Percentiles rank a stretch among this genome's conserved stretches.
Evolutionary conservation across 2,329 filamentous ascomycete species (phyloP).

Genomic region (Calcarisporium arbuscula): DNA sequence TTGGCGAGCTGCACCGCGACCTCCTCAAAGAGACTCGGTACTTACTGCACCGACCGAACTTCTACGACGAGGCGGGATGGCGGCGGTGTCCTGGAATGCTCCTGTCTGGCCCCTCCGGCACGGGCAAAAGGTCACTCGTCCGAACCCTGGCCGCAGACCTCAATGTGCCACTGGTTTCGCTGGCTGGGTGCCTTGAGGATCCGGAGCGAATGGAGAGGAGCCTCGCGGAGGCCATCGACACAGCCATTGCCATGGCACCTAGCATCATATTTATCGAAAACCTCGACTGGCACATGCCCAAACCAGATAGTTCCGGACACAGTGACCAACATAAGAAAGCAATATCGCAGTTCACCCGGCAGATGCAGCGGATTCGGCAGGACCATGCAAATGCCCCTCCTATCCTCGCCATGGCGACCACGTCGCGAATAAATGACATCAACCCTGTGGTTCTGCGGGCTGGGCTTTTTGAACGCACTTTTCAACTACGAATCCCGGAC

Average conservation of each 20-base stretch:
- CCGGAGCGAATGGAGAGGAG: slow-evolving; percentile 32
- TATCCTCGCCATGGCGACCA: slow-evolving; percentile 86
- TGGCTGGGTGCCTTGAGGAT: slow-evolving; percentile 29
- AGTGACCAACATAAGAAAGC: slow-evolving; percentile 88
- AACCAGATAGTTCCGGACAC: slow-evolving; percentile 68
- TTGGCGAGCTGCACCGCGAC: slow-evolving; percentile 17
- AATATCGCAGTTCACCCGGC: slow-evolving; percentile 73
- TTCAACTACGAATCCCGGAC: slow-evolving; percentile 83
- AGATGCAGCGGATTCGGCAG: slow-evolving; percentile 75
- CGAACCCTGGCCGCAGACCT: slow-evolving; percentile 67
- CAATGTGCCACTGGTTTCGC: slow-evolving; percentile 65
- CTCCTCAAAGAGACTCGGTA: slow-evolving; percentile 12
- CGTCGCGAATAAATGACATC: slow-evolving; percentile 79
- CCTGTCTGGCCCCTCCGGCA: slow-evolving; percentile 72
- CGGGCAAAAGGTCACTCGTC: slow-evolving; percentile 74
- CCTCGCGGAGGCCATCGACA: slow-evolving; percentile 49
- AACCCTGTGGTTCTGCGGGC: slow-evolving; percentile 70
- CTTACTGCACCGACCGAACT: slow-evolving; percentile 15
- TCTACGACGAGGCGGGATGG: slow-evolving; percentile 11
- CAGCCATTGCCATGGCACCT: slow-evolving; percentile 78
- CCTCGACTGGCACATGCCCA: slow-evolving; percentile 78
- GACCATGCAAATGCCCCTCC: slow-evolving; percentile 65
- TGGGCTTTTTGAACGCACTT: slow-evolving; percentile 74
- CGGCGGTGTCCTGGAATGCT: slow-evolving; percentile 50
- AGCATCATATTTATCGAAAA: slow-evolving; percentile 90